phyloP scores from a whole-genome alignment of 305 asterid genomes.

The Andrographis paniculata region DNA sequence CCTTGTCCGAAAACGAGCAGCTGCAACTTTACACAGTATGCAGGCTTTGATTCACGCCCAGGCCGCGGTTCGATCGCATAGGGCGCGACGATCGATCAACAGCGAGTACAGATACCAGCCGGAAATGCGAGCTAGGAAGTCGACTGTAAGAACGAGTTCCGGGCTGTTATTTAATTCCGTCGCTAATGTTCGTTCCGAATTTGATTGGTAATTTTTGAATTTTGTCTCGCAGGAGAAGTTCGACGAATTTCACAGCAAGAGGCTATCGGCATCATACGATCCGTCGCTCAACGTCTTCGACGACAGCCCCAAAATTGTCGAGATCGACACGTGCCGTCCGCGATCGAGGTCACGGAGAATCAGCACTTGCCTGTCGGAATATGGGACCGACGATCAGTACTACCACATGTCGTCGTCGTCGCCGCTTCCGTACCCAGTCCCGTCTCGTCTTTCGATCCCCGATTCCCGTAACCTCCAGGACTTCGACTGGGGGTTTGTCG shows the following conservation, averaged over 20 bases:
- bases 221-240: slow-evolving; percentile 36
- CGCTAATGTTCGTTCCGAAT: background rate
- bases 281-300: slow-evolving; percentile 28
- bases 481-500: slow-evolving; percentile 48
- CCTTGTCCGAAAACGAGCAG: slow-evolving; percentile 80
- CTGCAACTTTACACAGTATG: slow-evolving; percentile 86
- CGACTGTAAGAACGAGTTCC: slow-evolving; percentile 39
- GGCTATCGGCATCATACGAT: slow-evolving; percentile 52
- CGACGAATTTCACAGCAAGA: slow-evolving; percentile 61
- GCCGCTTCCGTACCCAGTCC: slow-evolving; percentile 45
- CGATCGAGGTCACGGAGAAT: slow-evolving; percentile 55
- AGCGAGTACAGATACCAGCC: slow-evolving; percentile 32
- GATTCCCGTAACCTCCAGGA: slow-evolving; percentile 41
- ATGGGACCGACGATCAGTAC: slow-evolving; percentile 50
- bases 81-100: slow-evolving; percentile 50
- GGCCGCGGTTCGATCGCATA: slow-evolving; percentile 43
- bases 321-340: slow-evolving; percentile 65
- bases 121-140: slow-evolving; percentile 44
- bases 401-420: slow-evolving; percentile 35
- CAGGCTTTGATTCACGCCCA: slow-evolving; percentile 93
- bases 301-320: slow-evolving; percentile 84
- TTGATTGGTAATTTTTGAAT: background rate
- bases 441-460: slow-evolving; percentile 50
- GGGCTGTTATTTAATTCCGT: background rate
- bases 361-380: slow-evolving; percentile 36